phyloP scores from a whole-genome alignment of 2,329 filamentous ascomycete genomes.

The Colletotrichum salicis region DNA sequence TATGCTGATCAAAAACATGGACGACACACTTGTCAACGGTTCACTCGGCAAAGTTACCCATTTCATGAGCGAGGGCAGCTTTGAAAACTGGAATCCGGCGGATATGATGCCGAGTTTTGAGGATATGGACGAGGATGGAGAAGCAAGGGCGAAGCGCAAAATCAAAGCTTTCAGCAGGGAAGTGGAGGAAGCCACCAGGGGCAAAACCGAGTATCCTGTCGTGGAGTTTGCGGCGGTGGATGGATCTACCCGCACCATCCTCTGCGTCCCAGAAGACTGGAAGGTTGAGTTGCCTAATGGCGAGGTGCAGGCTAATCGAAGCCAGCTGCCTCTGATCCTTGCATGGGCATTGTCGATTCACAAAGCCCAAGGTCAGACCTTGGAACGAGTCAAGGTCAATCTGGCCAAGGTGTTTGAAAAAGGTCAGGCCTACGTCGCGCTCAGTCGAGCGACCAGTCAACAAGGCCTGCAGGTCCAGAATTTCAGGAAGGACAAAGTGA shows the following conservation, averaged over 20 bases:
- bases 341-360: slow-evolving; percentile 98
- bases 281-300: slow-evolving; percentile 97
- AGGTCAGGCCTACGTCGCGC: slow-evolving; percentile 95
- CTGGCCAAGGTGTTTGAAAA: slow-evolving; percentile 94
- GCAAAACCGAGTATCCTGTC: slow-evolving; percentile 74
- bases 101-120: slow-evolving; percentile 52
- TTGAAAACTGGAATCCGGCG: slow-evolving; percentile 44
- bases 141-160: slow-evolving; percentile 64
- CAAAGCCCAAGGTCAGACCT: slow-evolving; percentile 95
- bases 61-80: slow-evolving; percentile 70
- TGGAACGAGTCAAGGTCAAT: slow-evolving; percentile 94
- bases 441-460: slow-evolving; percentile 91
- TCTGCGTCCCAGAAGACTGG: slow-evolving; percentile 91
- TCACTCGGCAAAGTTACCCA: slow-evolving; percentile 86
- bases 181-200: slow-evolving; percentile 51
- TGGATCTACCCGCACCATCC: slow-evolving; percentile 78
- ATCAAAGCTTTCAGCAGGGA: slow-evolving; percentile 62
- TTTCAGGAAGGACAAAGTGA: slow-evolving; percentile 91
- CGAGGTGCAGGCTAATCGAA: slow-evolving; percentile 88
- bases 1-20: slow-evolving; percentile 99
- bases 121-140: slow-evolving; percentile 50
- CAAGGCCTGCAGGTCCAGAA: slow-evolving; percentile 86
- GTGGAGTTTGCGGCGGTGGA: slow-evolving; percentile 86
- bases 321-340: slow-evolving; percentile 86
- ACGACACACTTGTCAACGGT: slow-evolving; percentile 92